phyloP scores from a whole-genome alignment of 495 filamentous ascomycete species.

The Chaetomidium leptoderma region DNA sequence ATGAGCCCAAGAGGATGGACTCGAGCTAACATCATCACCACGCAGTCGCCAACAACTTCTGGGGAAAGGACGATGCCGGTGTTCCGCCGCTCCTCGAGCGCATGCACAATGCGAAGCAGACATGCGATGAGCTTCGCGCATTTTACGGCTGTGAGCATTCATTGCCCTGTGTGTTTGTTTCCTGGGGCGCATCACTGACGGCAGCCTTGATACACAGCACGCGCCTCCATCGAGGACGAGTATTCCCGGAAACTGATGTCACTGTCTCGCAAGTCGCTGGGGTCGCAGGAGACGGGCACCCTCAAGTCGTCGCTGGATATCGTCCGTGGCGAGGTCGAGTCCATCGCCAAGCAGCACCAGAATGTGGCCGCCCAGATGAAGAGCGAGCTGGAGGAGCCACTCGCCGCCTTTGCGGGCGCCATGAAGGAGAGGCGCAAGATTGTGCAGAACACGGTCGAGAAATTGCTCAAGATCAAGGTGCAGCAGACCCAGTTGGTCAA shows the following conservation, averaged over 20 bases:
- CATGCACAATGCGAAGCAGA: slow-evolving; percentile 93
- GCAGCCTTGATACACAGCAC: slow-evolving; percentile 52
- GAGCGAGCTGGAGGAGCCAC: slow-evolving; percentile 90
- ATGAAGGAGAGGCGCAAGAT: slow-evolving; percentile 96
- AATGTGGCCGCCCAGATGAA: slow-evolving; percentile 91
- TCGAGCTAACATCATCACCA: background rate
- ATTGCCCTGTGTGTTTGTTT: background rate
- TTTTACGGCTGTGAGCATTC: slow-evolving; percentile 75
- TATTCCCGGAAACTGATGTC: slow-evolving; percentile 88
- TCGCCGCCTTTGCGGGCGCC: slow-evolving; percentile 84
- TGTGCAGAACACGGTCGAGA: slow-evolving; percentile 87
- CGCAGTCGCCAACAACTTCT: slow-evolving; percentile 97
- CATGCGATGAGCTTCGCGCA: slow-evolving; percentile 85
- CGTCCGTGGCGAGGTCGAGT: slow-evolving; percentile 85
- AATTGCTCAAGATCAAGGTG: slow-evolving; percentile 84
- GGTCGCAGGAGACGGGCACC: slow-evolving; percentile 82
- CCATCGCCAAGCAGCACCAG: slow-evolving; percentile 89
- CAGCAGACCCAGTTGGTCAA: slow-evolving; percentile 88
- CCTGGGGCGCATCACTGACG: background rate
- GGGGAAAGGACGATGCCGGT: slow-evolving; percentile 98
- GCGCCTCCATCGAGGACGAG: slow-evolving; percentile 93
- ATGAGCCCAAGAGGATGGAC: too few relatives aligned
- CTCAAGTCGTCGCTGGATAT: slow-evolving; percentile 79
- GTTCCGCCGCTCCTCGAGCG: slow-evolving; percentile 88
- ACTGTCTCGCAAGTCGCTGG: slow-evolving; percentile 82